Conservation (phyloP, 345 rosid species). For the Lepidium africanum region DNA sequence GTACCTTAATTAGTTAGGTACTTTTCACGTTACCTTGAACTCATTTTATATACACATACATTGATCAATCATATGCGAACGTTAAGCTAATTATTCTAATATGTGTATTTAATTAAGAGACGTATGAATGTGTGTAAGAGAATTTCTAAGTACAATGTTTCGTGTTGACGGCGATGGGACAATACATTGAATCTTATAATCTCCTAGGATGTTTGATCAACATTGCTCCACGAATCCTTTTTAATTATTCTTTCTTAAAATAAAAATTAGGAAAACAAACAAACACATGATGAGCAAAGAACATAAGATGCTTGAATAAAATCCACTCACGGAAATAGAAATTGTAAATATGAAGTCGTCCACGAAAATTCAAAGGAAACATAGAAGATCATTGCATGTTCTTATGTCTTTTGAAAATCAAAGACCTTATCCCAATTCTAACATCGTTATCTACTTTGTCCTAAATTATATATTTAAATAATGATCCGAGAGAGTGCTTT, state of each 20-base stretch:
- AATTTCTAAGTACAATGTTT: slow-evolving; percentile 26
- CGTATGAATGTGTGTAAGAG: neutral
- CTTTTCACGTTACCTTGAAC: slow-evolving; percentile 26
- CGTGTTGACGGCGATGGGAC: slow-evolving; percentile 19
- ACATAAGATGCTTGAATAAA: slow-evolving; percentile 19
- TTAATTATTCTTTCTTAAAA: neutral
- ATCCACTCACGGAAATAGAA: slow-evolving; percentile 14
- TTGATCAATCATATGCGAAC: slow-evolving; percentile 9
- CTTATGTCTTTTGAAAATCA: slow-evolving; percentile 12
- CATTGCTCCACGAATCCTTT: slow-evolving; percentile 19
- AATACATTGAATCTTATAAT: slow-evolving; percentile 23
- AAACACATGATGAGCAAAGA: slow-evolving; percentile 19
- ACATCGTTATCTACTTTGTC: slow-evolving; percentile 31
- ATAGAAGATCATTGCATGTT: slow-evolving; percentile 22
- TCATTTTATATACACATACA: neutral
- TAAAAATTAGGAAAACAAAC: neutral
- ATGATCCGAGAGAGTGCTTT: neutral
- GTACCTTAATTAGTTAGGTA: slow-evolving; percentile 23
- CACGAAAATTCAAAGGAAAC: slow-evolving; percentile 18
- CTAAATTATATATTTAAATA: too few relatives aligned
- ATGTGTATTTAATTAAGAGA: neutral
- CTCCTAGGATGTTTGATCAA: slow-evolving; percentile 26
- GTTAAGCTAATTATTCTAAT: slow-evolving; percentile 12
- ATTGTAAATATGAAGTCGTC: neutral
- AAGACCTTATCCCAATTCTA: slow-evolving; percentile 21